Conservation (phyloP, 352 stramenopile species). For the Globisporangium ultimum region DNA sequence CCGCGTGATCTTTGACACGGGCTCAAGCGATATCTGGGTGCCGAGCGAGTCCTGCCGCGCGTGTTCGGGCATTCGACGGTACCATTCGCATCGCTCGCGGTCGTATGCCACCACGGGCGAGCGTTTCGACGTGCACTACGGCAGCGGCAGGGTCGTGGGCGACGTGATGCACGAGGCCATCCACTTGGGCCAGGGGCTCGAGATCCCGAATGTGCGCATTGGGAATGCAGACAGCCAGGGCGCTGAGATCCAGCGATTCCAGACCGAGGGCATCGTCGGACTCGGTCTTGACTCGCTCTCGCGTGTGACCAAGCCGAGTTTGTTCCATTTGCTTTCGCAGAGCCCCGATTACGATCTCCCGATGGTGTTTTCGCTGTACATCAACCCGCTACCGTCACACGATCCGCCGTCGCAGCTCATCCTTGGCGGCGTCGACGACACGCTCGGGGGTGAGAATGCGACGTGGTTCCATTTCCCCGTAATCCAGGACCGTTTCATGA, state of each 20-base stretch:
- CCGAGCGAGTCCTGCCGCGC: constrained; percentile 22
- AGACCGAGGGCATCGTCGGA: constrained; percentile 34
- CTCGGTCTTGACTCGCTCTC: constrained; percentile 26
- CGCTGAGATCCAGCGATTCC: constrained; percentile 26
- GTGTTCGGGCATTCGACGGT: constrained; percentile 27
- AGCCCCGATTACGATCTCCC: constrained; percentile 11
- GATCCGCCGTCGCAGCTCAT: constrained; percentile 30
- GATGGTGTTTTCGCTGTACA: constrained; percentile 36
- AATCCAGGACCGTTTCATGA: constrained; percentile 9
- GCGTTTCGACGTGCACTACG: constrained; percentile 27
- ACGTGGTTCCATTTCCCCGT: constrained; percentile 27
- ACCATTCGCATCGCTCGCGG: constrained; percentile 12
- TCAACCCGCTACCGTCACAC: constrained; percentile 24
- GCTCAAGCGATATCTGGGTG: constrained; percentile 40
- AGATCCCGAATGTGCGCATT: constrained; percentile 14
- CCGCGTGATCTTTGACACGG: constrained; percentile 47
- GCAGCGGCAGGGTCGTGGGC: constrained; percentile 28
- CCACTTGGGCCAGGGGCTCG: constrained; percentile 9
- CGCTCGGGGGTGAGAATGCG: constrained; percentile 16
- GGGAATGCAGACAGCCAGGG: constrained; percentile 22
- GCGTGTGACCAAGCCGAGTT: constrained; percentile 20
- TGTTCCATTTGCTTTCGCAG: constrained; percentile 19
- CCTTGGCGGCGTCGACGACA: constrained; percentile 26
- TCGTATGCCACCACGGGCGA: background rate
- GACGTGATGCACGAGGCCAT: constrained; percentile 20